phyloP scores from a whole-genome alignment of 495 filamentous ascomycete species.

The Hypoxylon intermedium region DNA sequence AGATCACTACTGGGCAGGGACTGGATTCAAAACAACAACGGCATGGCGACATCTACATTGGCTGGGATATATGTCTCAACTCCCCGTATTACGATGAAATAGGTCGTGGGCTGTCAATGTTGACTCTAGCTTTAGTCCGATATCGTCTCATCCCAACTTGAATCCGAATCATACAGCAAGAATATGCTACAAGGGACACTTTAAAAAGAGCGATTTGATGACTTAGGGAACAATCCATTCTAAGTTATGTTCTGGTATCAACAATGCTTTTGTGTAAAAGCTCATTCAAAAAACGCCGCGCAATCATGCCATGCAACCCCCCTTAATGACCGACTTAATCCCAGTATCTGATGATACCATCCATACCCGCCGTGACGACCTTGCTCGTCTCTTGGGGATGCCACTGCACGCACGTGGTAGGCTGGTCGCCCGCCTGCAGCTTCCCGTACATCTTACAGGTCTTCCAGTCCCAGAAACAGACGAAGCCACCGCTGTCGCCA shows the following conservation, averaged over 20 bases:
- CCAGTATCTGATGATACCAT: conserved; percentile 92
- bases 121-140: no score
- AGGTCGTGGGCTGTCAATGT: no score
- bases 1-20: no score
- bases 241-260: conserved; percentile 28
- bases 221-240: conserved; percentile 15
- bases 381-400: conserved; percentile 95
- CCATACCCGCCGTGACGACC: conserved; percentile 87
- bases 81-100: no score
- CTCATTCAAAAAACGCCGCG: conserved; percentile 23
- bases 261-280: conserved; percentile 17
- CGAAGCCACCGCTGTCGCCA: conserved; percentile 84
- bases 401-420: conserved; percentile 86
- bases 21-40: no score
- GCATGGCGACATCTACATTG: no score
- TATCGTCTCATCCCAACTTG: no score
- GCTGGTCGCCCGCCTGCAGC: conserved; percentile 78
- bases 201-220: not conserved
- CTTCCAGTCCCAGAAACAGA: conserved; percentile 99
- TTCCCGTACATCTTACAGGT: conserved; percentile 98
- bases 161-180: no score
- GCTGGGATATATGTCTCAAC: no score
- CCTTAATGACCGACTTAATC: conserved; percentile 63
- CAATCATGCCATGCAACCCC: conserved; percentile 5
- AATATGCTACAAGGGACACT: not conserved